Base-by-base conservation (phyloP, 257 asterid genomes). In the Solanum piurae region DNA sequence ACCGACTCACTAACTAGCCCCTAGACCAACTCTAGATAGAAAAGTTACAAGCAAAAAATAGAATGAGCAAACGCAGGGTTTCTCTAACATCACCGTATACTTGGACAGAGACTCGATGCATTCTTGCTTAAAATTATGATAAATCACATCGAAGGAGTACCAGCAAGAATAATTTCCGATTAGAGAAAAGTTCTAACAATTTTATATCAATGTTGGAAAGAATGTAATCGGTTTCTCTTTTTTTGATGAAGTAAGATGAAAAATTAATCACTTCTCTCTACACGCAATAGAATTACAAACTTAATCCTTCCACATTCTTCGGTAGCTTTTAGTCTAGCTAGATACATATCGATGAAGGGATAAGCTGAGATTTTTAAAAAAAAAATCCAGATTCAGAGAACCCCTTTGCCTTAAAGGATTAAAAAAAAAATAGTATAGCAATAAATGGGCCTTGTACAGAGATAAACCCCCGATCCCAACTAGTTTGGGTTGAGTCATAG, bases 1-100 rank as follows among this genome's bases (percentile, higher is more conserved):
- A 89, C 38, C 25, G 36, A 76, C 84, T 42, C 12, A 83, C 91
- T 88, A 86, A 86, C 69, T 36, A 86, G 60, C 83, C 87, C 82
- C 86, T 42, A 82, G 18, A 82, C 44, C 71, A 82, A 82, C 44
- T 49, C 31, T 31, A 82, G 44, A 49, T 46, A 20, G 69, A 82
- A 71, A 82, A 49, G 69, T 49, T 49, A 49, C 52, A 20, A 82
- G 62, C 44, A 62, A 82, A 82, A 82, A 49, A 18, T 3, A 9
- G 85, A 82, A 82, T 31, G 64, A 31, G 31, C 29, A 82, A 82
- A 82, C 3, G 11, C 69, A 18, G 18, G 69, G 18, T 82, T 31
- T 31, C 42, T 49, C 71, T 12, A 29, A 82, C 44, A 31, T 49
- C 86, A 82, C 44, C 52, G 64, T 31, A 82, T 49, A 49, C 71